These are phyloP conservation scores for Hygrophoropsis aurantiaca DNA, from an alignment of 768 basidiomycete genomes.

Conservation along the genomic window DNA sequence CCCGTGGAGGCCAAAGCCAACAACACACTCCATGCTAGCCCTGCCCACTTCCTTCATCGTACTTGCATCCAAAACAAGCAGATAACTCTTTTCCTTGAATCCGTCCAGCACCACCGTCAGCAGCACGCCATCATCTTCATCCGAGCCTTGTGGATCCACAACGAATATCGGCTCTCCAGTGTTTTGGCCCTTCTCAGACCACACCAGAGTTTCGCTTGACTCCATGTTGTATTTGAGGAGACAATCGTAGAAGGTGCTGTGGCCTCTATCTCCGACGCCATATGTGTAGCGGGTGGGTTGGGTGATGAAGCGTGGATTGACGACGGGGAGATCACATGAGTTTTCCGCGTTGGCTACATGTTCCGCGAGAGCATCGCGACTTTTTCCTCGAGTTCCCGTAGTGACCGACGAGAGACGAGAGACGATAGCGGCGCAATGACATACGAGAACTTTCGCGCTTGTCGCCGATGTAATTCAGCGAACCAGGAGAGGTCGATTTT, in stretches of 20 bases:
- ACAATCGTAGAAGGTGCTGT: slow-evolving; percentile 33
- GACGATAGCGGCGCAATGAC: slow-evolving; percentile 30
- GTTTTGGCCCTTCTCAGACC: slow-evolving; percentile 28
- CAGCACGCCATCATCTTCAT: slow-evolving; percentile 38
- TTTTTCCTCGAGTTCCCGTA: slow-evolving; percentile 10
- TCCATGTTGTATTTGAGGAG: slow-evolving; percentile 36
- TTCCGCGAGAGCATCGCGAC: slow-evolving; percentile 16
- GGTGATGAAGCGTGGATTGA: slow-evolving; percentile 31
- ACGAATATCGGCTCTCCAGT: slow-evolving; percentile 40
- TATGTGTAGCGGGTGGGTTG: slow-evolving; percentile 33
- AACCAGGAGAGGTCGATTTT: slow-evolving; percentile 21
- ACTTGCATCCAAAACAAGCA: slow-evolving; percentile 37
- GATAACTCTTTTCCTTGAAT: slow-evolving; percentile 26
- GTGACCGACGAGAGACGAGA: slow-evolving; percentile 28
- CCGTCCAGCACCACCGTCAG: slow-evolving; percentile 38
- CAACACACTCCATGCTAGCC: slow-evolving; percentile 31
- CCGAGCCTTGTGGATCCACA: slow-evolving; percentile 21
- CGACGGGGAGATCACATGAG: slow-evolving; percentile 35
- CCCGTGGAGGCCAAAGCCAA: slow-evolving; percentile 40
- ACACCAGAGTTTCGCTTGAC: slow-evolving; percentile 19
- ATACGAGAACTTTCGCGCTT: slow-evolving; percentile 14
- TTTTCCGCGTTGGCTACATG: slow-evolving; percentile 23
- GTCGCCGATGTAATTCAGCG: slow-evolving; percentile 25
- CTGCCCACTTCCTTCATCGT: slow-evolving; percentile 36
- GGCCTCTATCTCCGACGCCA: slow-evolving; percentile 23